Conservation (phyloP, 805 yeast species). For the Cyberlindnera mrakii region DNA sequence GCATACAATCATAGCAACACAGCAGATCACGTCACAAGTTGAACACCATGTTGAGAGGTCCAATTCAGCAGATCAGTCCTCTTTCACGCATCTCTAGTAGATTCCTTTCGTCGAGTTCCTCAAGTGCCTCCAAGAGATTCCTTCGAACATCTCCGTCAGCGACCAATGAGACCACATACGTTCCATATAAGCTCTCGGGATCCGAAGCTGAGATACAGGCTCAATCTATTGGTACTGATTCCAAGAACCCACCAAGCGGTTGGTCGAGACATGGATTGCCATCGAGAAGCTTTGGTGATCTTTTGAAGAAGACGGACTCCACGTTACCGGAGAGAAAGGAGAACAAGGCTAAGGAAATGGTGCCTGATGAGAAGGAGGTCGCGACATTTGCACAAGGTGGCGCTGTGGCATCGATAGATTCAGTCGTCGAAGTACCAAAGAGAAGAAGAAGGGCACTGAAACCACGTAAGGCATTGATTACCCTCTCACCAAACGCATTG, state of each 20-base stretch:
- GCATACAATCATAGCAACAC: neutral
- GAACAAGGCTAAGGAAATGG: slow-evolving; percentile 7
- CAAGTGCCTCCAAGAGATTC: slow-evolving; percentile 21
- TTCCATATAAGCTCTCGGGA: slow-evolving; percentile 13
- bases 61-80: slow-evolving; percentile 2
- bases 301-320: slow-evolving; percentile 14
- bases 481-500: slow-evolving; percentile 72
- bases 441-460: slow-evolving; percentile 59
- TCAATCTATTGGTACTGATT: neutral
- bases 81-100: slow-evolving; percentile 8
- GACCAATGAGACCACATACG: slow-evolving; percentile 13
- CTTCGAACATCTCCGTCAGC: slow-evolving; percentile 26
- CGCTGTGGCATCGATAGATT: neutral
- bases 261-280: slow-evolving; percentile 26
- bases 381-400: slow-evolving; percentile 4
- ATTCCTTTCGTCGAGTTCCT: slow-evolving; percentile 10
- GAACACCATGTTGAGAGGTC: slow-evolving; percentile 11
- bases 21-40: neutral
- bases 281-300: slow-evolving; percentile 23
- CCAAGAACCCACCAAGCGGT: slow-evolving; percentile 1
- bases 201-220: neutral
- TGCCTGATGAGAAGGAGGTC: slow-evolving; percentile 9
- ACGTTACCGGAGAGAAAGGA: neutral
- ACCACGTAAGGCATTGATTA: slow-evolving; percentile 87
- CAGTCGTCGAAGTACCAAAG: slow-evolving; percentile 13